Base-by-base conservation (phyloP, 148 eudicot genomes). In the Tetragonia tetragonoides region DNA sequence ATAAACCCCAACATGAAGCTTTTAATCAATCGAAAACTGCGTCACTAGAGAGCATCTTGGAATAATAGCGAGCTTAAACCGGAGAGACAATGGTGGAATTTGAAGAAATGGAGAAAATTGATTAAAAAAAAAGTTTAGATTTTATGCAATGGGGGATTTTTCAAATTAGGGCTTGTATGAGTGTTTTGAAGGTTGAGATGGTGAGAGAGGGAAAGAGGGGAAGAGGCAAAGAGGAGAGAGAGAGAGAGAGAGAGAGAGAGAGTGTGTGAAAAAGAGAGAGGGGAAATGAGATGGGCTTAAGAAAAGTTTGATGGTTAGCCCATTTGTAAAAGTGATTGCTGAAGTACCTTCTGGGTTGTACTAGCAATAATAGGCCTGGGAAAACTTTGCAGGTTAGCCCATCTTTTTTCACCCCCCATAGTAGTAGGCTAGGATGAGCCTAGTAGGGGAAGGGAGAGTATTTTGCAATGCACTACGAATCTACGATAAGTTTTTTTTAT, bases 151-250 rank as follows among this genome's bases (percentile, higher is more conserved):
- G 21, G 62, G 7, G 12, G 63, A 7, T 65, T 76, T 66, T 46
- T 42, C 24, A 21, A 72, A 18, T 56, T 73, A 73, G 75, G 75
- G 75, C 44, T 76, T 74, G 61, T 46, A 40, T 15, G n/a, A 0
- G 54, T 59, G 44, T 44, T 44, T 42, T 42, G 51, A 44, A 23
- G 72, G 14, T 49, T 57, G 10, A 39, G 59, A 70, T 42, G 37
- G 18, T 18, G 73, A 47, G 28, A 15, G 38, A 68, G 69, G 56
- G 78, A 57, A 67, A 77, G 37, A 37, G 65, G 34, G 37, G 63
- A 24, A 6, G 57, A 56, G 34, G 34, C 34, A 28, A 28, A 18
- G 21, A 46, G 59, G 66, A 57, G 39, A 28, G 54, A n/a, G 46
- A 42, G 69, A 41, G 28, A 37, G 66, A 23, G 77, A 61, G 44